phyloP scores from a whole-genome alignment of 83 land plant species.

The Isoetes engelmannii region DNA sequence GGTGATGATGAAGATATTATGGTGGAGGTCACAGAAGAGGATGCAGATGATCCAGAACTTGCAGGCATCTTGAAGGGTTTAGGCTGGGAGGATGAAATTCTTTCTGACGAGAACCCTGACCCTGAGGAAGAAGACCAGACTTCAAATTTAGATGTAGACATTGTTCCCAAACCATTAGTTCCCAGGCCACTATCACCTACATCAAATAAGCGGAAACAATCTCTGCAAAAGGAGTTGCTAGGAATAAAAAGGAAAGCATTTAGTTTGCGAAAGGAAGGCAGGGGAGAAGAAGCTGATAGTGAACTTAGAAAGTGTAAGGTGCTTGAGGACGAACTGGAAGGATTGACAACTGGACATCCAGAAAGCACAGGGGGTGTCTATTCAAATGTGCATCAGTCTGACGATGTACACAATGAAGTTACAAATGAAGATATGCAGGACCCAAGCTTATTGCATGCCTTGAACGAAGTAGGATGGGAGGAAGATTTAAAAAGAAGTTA shows the following conservation, averaged over 20 bases:
- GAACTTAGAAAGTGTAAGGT: constrained; percentile 54
- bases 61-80: constrained; percentile 17
- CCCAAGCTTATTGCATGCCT: constrained; percentile 39
- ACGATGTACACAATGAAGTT: constrained; percentile 39
- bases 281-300: constrained; percentile 68
- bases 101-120: neutral
- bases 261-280: constrained; percentile 61
- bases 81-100: constrained; percentile 30
- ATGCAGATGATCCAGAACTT: constrained; percentile 27
- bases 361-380: neutral
- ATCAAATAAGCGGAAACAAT: too few relatives aligned
- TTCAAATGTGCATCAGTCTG: neutral
- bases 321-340: constrained; percentile 57
- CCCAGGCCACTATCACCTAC: neutral
- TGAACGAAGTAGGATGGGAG: constrained; percentile 56
- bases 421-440: constrained; percentile 64
- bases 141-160: neutral
- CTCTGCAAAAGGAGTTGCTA: constrained; percentile 59
- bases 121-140: neutral
- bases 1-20: constrained; percentile 16
- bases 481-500: constrained; percentile 15
- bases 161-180: neutral
- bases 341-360: constrained; percentile 23
- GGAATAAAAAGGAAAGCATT: constrained; percentile 71
- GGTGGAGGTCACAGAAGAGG: constrained; percentile 21